Evolutionary conservation across 768 basidiomycete species (phyloP).

Genomic region (Pholiota molesta): DNA sequence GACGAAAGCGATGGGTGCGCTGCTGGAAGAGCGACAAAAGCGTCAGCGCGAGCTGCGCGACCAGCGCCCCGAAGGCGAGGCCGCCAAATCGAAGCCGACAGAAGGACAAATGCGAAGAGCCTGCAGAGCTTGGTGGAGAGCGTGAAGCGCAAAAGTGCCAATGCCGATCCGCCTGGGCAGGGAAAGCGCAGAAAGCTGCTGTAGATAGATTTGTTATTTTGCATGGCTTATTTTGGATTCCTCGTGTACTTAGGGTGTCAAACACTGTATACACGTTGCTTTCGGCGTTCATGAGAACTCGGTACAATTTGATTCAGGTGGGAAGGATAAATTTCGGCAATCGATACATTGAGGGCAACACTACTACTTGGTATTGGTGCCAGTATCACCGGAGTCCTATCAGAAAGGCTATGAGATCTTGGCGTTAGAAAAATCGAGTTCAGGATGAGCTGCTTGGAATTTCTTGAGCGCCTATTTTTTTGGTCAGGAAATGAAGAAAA

Average conservation of each 20-base stretch:
- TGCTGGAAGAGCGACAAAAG: conserved; percentile 83
- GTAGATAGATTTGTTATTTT: not conserved
- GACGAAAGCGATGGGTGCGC: conserved; percentile 85
- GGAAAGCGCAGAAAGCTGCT: conserved; percentile 47
- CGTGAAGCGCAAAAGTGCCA: conserved; percentile 77
- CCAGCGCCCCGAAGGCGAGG: conserved; percentile 14
- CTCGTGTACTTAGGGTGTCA: not conserved
- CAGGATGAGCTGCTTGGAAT: conserved; percentile 90
- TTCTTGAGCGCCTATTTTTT: conserved; percentile 71
- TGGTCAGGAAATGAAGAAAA: conserved; percentile 6
- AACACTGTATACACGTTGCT: not conserved
- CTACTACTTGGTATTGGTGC: not conserved
- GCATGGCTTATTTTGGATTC: not conserved
- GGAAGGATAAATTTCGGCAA: not conserved
- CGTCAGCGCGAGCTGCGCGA: conserved; percentile 47
- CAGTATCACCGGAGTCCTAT: not conserved
- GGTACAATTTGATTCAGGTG: too few relatives aligned
- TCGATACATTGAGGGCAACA: not conserved
- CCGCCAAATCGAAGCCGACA: conserved; percentile 14
- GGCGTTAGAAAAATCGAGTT: conserved; percentile 92
- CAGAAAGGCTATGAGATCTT: conserved; percentile 67
- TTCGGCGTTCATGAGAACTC: not conserved
- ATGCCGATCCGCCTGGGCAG: conserved; percentile 26
- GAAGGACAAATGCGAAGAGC: conserved; percentile 31
- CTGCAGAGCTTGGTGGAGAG: conserved; percentile 79